Conservation (phyloP, 164 flowering plant genomes). For the Brasenia schreberi region DNA sequence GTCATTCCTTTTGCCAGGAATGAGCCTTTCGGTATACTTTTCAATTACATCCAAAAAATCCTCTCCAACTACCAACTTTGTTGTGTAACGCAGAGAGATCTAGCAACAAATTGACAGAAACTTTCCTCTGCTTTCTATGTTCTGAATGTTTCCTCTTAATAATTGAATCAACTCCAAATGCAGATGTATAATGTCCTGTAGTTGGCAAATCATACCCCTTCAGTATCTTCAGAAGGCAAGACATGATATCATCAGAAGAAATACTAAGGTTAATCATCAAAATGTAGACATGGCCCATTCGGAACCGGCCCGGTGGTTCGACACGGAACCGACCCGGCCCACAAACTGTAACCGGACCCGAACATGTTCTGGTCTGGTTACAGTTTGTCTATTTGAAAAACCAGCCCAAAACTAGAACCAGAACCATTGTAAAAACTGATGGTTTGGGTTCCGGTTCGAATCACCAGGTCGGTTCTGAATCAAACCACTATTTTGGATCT, state of each 20-base stretch:
- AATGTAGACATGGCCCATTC: no score
- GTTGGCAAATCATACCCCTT: conserved; percentile 46
- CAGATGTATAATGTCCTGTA: conserved; percentile 21
- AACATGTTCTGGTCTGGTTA: no score
- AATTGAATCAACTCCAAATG: conserved; percentile 41
- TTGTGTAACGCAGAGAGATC: conserved; percentile 40
- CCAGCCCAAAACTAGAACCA: no score
- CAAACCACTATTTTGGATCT: no score
- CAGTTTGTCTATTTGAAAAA: no score
- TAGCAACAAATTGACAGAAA: conserved; percentile 60
- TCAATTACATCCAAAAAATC: conserved; percentile 51
- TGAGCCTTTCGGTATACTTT: conserved; percentile 51
- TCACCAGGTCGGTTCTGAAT: no score
- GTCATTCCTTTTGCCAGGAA: conserved; percentile 33
- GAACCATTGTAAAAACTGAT: no score
- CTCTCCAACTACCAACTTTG: conserved; percentile 57
- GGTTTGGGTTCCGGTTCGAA: no score
- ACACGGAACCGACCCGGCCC: no score
- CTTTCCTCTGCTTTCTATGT: conserved; percentile 61
- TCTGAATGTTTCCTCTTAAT: conserved; percentile 48
- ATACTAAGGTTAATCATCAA: no score
- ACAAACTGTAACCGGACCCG: no score
- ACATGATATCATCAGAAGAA: conserved; percentile 52
- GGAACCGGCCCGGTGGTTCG: no score
- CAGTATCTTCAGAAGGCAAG: conserved; percentile 50